Conservation (phyloP, 2,329 filamentous ascomycete species). For the Pseudogymnoascus sp. region DNA sequence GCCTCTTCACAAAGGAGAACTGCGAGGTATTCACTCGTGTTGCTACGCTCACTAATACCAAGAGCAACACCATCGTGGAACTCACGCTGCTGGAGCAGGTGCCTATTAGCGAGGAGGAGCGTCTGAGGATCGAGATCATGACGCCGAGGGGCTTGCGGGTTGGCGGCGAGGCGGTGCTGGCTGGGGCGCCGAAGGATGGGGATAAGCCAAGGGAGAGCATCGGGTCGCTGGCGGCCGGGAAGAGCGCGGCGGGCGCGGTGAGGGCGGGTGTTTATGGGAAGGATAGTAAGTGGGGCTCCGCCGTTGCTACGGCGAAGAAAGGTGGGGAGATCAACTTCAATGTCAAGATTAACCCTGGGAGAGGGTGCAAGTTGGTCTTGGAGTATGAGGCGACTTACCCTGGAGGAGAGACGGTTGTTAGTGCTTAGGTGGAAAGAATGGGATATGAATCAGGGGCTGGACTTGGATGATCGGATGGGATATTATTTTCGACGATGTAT, state of each 20-base stretch:
- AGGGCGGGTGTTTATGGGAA: slow-evolving; percentile 18
- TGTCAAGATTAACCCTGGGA: slow-evolving; percentile 47
- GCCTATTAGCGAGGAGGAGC: slow-evolving; percentile 53
- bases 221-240: slow-evolving; percentile 4
- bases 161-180: slow-evolving; percentile 31
- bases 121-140: slow-evolving; percentile 42
- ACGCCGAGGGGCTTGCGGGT: slow-evolving; percentile 38
- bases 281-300: slow-evolving; percentile 42
- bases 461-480: background rate
- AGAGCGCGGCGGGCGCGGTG: slow-evolving; percentile 14
- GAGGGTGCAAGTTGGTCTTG: slow-evolving; percentile 46
- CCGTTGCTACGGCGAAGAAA: slow-evolving; percentile 44
- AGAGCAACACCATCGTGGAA: slow-evolving; percentile 32
- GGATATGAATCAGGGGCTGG: background rate
- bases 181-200: slow-evolving; percentile 24
- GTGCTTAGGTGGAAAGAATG: slow-evolving; percentile 9
- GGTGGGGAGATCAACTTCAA: slow-evolving; percentile 51
- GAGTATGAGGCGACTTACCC: slow-evolving; percentile 55
- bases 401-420: slow-evolving; percentile 35
- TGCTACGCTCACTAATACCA: slow-evolving; percentile 43
- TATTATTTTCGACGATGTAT: slow-evolving; percentile 1
- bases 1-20: slow-evolving; percentile 46
- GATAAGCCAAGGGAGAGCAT: background rate
- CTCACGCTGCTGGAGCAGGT: slow-evolving; percentile 51
- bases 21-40: slow-evolving; percentile 41